phyloP scores from a whole-genome alignment of 495 filamentous ascomycete genomes.

The Daldinia bambusicola region DNA sequence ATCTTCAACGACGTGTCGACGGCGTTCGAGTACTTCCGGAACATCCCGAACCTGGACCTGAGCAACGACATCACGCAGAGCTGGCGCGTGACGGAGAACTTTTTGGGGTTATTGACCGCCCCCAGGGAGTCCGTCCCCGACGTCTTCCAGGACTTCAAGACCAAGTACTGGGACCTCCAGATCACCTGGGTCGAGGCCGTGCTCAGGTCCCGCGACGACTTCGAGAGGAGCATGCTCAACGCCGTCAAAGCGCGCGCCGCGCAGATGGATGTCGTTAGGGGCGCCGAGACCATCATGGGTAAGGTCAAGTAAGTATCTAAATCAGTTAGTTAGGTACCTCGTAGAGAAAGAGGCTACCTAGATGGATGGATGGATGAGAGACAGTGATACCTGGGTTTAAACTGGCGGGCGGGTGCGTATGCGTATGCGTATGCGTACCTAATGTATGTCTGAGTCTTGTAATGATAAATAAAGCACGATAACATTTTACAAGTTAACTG shows the following conservation, averaged over 20 bases:
- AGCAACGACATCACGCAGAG: slow-evolving; percentile 78
- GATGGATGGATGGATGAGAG: not conserved
- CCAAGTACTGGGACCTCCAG: slow-evolving; percentile 91
- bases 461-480: not conserved
- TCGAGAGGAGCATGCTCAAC: slow-evolving; percentile 88
- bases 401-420: no score
- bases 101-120: slow-evolving; percentile 76
- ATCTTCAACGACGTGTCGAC: slow-evolving; percentile 89
- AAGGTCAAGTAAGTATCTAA: slow-evolving; percentile 76
- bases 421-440: no score
- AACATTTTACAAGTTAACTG: not conserved
- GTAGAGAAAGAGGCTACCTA: not conserved
- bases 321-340: not conserved
- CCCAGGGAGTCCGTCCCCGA: slow-evolving; percentile 78
- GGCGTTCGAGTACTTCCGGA: slow-evolving; percentile 80
- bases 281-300: slow-evolving; percentile 88
- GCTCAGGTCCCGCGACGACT: slow-evolving; percentile 87
- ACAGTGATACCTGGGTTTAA: not conserved
- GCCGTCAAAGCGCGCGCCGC: slow-evolving; percentile 86
- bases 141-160: slow-evolving; percentile 85
- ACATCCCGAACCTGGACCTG: slow-evolving; percentile 59
- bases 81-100: slow-evolving; percentile 87
- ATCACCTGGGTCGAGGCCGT: slow-evolving; percentile 97
- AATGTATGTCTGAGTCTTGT: not conserved
- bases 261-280: slow-evolving; percentile 80